These are phyloP conservation scores for Sphaerulina vaccinii DNA, from an alignment of 2,329 filamentous ascomycete species.

Conservation along the genomic window DNA sequence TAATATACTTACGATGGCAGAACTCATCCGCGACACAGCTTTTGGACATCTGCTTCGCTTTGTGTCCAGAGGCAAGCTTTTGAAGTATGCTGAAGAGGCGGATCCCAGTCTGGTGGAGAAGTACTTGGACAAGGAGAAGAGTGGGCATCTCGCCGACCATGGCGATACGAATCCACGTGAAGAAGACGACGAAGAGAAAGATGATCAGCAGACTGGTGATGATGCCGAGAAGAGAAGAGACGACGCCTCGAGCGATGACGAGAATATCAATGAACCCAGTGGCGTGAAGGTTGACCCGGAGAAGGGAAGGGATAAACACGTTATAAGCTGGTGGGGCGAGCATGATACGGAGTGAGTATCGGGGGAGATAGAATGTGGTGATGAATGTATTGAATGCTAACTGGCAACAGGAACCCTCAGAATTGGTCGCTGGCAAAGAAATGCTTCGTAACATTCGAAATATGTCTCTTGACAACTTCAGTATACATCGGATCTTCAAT, in stretches of 20 bases:
- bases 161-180: constrained; percentile 42
- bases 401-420: constrained; percentile 15
- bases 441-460: constrained; percentile 45
- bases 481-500: constrained; percentile 55
- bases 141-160: constrained; percentile 48
- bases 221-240: constrained; percentile 15
- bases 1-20: constrained; percentile 29
- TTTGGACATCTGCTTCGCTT: constrained; percentile 50
- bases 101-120: constrained; percentile 50
- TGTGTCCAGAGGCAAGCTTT: constrained; percentile 43
- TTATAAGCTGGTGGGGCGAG: constrained; percentile 54
- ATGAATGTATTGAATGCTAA: background rate
- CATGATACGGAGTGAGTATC: constrained; percentile 41
- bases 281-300: constrained; percentile 51
- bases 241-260: constrained; percentile 11
- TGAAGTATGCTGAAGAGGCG: constrained; percentile 50
- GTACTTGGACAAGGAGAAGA: constrained; percentile 53
- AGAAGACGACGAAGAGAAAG: constrained; percentile 34
- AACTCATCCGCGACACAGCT: constrained; percentile 46
- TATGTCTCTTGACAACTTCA: constrained; percentile 44
- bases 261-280: constrained; percentile 40
- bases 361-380: background rate
- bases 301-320: constrained; percentile 51
- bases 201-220: constrained; percentile 20
- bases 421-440: constrained; percentile 45